phyloP scores from a whole-genome alignment of 306 rosid genomes.

The Mucuna pruriens region DNA sequence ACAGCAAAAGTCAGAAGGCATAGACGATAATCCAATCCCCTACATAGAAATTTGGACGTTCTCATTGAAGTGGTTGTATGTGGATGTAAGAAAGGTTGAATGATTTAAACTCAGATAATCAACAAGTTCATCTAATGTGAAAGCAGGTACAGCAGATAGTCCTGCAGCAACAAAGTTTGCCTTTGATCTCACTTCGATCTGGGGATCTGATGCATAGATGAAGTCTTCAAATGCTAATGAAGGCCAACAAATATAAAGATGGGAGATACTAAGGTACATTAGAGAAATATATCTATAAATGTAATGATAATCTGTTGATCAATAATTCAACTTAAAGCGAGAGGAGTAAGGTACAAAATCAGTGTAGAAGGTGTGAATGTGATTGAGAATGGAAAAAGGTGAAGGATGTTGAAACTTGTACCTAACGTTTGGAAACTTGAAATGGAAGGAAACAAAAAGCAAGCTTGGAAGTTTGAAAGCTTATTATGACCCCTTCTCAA shows the following conservation, averaged over 20 bases:
- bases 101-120: slow-evolving; percentile 15
- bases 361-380: slow-evolving; percentile 49
- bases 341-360: slow-evolving; percentile 49
- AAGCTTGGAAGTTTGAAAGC: slow-evolving; percentile 13
- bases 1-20: slow-evolving; percentile 48
- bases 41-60: slow-evolving; percentile 44
- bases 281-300: slow-evolving; percentile 8
- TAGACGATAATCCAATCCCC: slow-evolving; percentile 48
- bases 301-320: slow-evolving; percentile 19
- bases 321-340: slow-evolving; percentile 40
- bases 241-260: background rate
- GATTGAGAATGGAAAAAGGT: slow-evolving; percentile 43
- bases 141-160: slow-evolving; percentile 20
- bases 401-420: slow-evolving; percentile 49
- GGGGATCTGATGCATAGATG: slow-evolving; percentile 3
- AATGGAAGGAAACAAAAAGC: slow-evolving; percentile 49
- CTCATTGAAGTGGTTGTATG: slow-evolving; percentile 51
- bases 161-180: slow-evolving; percentile 13
- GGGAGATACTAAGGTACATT: slow-evolving; percentile 10
- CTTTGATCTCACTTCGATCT: slow-evolving; percentile 28
- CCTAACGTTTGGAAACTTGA: slow-evolving; percentile 53
- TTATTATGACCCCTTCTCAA: background rate
- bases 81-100: background rate
- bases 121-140: background rate
- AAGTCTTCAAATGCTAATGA: slow-evolving; percentile 1